Evolutionary conservation across 108 stramenopile species (phyloP).

Genomic region (Nannochloropsis granulata): DNA sequence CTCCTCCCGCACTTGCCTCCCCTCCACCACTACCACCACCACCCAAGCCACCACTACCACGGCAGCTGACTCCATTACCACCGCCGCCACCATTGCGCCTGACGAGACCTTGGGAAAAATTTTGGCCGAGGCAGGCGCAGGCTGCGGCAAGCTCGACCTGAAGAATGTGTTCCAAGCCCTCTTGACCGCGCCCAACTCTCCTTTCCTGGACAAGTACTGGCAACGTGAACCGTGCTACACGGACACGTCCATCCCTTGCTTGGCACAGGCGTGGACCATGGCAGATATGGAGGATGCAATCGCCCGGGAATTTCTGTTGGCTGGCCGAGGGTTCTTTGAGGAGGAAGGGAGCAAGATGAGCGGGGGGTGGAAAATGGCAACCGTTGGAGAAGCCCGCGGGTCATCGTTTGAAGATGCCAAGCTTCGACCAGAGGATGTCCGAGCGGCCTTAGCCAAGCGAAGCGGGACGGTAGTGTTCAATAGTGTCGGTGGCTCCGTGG

Average conservation of each 20-base stretch:
- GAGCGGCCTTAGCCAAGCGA: constrained; percentile 4
- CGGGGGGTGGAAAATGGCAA: constrained; percentile 25
- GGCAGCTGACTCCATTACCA: not conserved
- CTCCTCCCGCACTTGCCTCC: no score
- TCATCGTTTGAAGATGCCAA: constrained; percentile 26
- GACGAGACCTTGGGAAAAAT: not conserved
- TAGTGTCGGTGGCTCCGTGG: constrained; percentile 10
- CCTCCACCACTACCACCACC: no score
- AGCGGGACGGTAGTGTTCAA: constrained; percentile 33
- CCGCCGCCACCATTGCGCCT: not conserved
- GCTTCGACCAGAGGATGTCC: constrained; percentile 19
- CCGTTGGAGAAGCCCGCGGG: constrained; percentile 9
- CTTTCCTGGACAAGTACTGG: not conserved
- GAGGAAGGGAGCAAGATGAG: constrained; percentile 1
- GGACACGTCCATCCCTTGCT: not conserved
- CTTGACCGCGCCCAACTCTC: not conserved
- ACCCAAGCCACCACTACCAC: not conserved
- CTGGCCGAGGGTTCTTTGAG: not conserved
- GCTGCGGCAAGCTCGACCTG: not conserved
- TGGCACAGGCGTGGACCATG: not conserved
- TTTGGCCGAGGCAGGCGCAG: not conserved
- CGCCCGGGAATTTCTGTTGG: not conserved
- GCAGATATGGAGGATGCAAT: not conserved
- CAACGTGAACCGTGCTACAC: not conserved
- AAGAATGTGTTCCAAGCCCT: not conserved